phyloP scores from a whole-genome alignment of 2,329 filamentous ascomycete genomes.

The Claviceps quebecensis region DNA sequence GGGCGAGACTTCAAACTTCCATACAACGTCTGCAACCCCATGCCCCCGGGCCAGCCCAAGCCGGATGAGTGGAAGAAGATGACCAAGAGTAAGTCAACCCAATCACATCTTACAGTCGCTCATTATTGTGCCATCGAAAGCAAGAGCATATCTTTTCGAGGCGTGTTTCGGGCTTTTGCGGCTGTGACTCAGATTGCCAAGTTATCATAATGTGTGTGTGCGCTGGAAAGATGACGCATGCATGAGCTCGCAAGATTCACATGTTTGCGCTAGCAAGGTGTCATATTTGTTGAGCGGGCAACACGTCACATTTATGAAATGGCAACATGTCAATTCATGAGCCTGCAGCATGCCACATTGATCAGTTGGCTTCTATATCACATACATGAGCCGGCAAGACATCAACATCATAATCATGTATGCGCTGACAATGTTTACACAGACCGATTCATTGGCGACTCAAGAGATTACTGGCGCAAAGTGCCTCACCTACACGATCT shows the following conservation, averaged over 20 bases:
- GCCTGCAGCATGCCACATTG: too few species aligned
- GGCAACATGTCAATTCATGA: too few species aligned
- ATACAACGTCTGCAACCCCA: conserved; percentile 76
- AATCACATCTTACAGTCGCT: not conserved
- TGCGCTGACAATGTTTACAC: not conserved
- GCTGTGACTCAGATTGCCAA: not conserved
- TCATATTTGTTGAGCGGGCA: too few species aligned
- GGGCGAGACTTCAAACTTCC: conserved; percentile 79
- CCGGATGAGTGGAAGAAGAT: conserved; percentile 87
- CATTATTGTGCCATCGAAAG: not conserved
- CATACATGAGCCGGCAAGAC: not conserved
- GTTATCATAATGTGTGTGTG: too few species aligned
- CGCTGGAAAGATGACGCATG: too few species aligned
- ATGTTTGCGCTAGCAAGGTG: too few species aligned
- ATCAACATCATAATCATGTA: not conserved
- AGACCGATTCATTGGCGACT: conserved; percentile 87
- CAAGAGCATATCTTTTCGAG: not conserved
- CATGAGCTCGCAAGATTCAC: too few species aligned
- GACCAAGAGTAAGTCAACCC: conserved; percentile 54
- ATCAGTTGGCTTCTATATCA: too few species aligned
- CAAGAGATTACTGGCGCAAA: conserved; percentile 68
- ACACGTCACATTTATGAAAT: too few species aligned
- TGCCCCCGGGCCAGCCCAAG: conserved; percentile 75
- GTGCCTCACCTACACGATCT: conserved; percentile 58
- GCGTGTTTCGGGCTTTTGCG: not conserved